A percentile compares a stretch with the other conserved stretches of the same genome.
These are phyloP conservation scores for Solanum phureja DNA, from an alignment of 257 asterid genomes.

Conservation along the genomic window DNA sequence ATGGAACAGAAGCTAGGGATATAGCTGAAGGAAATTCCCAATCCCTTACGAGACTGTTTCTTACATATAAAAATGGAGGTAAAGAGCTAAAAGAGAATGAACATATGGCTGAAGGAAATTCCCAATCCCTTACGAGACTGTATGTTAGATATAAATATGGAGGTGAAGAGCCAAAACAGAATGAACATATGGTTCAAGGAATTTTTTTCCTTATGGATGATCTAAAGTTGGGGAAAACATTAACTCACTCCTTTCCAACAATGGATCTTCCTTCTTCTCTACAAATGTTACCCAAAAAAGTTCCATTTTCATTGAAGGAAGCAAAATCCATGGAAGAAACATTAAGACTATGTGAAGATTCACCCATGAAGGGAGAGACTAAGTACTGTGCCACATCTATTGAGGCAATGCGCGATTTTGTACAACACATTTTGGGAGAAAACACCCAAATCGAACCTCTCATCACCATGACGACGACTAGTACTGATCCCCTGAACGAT, in stretches of 20 bases:
- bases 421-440: conserved; percentile 22
- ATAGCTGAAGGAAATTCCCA: neutral
- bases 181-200: too few species aligned
- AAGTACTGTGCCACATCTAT: conserved; percentile 61
- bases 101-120: too few species aligned
- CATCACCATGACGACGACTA: conserved; percentile 15
- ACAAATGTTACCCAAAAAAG: conserved; percentile 19
- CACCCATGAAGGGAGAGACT: conserved; percentile 53
- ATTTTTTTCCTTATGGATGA: conserved; percentile 51
- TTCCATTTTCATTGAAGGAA: conserved; percentile 39
- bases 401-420: conserved; percentile 52
- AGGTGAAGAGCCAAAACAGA: too few species aligned
- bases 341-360: conserved; percentile 40
- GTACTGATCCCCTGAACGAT: too few species aligned
- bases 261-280: conserved; percentile 14
- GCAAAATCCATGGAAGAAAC: conserved; percentile 61
- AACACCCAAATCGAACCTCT: conserved; percentile 13
- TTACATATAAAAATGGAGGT: neutral
- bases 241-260: conserved; percentile 44
- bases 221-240: conserved; percentile 34
- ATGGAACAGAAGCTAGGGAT: conserved; percentile 11
- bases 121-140: too few species aligned
- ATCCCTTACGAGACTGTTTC: too few species aligned
- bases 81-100: too few species aligned
- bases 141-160: too few species aligned